A percentile compares a stretch with the other conserved stretches of the same genome.
These are phyloP conservation scores for Trichothecium roseum DNA, from an alignment of 2,329 filamentous ascomycete genomes.

Conservation along the genomic window DNA sequence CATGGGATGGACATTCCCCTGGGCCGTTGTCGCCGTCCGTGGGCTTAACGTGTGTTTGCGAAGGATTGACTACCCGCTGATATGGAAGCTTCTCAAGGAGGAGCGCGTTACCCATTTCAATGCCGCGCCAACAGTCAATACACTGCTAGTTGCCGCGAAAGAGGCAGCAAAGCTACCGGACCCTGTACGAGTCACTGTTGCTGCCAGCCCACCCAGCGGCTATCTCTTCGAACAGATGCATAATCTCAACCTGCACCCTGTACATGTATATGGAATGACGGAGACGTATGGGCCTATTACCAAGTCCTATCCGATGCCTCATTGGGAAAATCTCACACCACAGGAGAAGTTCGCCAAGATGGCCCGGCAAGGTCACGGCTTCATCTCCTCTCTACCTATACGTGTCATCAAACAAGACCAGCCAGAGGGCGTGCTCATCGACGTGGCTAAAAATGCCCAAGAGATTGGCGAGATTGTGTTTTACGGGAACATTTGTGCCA, in stretches of 20 bases:
- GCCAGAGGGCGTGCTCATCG: constrained; percentile 42
- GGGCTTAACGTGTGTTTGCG: constrained; percentile 93
- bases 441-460: constrained; percentile 36
- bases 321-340: constrained; percentile 64
- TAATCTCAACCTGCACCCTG: constrained; percentile 71
- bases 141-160: constrained; percentile 70
- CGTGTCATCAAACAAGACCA: constrained; percentile 75
- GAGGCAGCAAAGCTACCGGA: constrained; percentile 61
- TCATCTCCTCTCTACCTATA: constrained; percentile 69
- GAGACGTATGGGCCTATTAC: constrained; percentile 95
- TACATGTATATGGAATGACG: constrained; percentile 84
- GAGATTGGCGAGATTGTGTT: constrained; percentile 62
- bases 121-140: constrained; percentile 93
- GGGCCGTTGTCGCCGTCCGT: constrained; percentile 84
- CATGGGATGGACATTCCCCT: constrained; percentile 78
- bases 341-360: constrained; percentile 80
- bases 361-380: constrained; percentile 90
- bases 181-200: constrained; percentile 79
- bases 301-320: constrained; percentile 79
- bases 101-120: constrained; percentile 92
- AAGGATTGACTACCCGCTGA: constrained; percentile 89
- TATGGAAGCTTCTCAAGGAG: constrained; percentile 80
- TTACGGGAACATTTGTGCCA: constrained; percentile 80
- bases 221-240: constrained; percentile 91
- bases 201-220: constrained; percentile 79